phyloP scores from a whole-genome alignment of 306 rosid genomes.

The Coriaria nepalensis region DNA sequence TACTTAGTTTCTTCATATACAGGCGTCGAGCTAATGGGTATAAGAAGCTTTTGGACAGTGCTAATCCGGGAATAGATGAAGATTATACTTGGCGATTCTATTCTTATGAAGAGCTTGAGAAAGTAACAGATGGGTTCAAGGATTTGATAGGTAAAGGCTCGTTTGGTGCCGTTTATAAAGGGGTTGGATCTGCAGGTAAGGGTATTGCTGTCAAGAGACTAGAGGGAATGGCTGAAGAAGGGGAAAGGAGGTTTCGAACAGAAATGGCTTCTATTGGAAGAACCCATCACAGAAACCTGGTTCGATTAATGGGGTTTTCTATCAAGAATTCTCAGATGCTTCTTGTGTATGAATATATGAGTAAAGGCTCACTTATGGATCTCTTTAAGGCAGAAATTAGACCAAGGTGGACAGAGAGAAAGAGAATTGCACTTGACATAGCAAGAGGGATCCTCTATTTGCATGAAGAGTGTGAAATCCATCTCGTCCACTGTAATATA shows the following conservation, averaged over 20 bases:
- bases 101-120: conserved; percentile 7
- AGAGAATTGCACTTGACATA: background rate
- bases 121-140: background rate
- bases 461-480: background rate
- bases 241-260: background rate
- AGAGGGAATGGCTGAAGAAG: background rate
- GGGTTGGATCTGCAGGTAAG: background rate
- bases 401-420: background rate
- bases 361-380: conserved; percentile 1
- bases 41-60: conserved; percentile 1
- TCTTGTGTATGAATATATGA: conserved; percentile 3
- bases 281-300: background rate
- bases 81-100: conserved; percentile 5
- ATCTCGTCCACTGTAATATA: background rate
- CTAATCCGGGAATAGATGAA: conserved; percentile 6
- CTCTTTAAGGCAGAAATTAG: background rate
- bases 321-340: background rate
- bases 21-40: background rate
- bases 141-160: background rate
- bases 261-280: conserved; percentile 1
- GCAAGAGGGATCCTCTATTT: conserved; percentile 1
- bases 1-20: background rate
- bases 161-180: background rate
- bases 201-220: background rate
- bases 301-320: conserved; percentile 2